These are phyloP conservation scores for Cercospora nicotianae DNA, from an alignment of 2,329 filamentous ascomycete species.

Conservation along the genomic window DNA sequence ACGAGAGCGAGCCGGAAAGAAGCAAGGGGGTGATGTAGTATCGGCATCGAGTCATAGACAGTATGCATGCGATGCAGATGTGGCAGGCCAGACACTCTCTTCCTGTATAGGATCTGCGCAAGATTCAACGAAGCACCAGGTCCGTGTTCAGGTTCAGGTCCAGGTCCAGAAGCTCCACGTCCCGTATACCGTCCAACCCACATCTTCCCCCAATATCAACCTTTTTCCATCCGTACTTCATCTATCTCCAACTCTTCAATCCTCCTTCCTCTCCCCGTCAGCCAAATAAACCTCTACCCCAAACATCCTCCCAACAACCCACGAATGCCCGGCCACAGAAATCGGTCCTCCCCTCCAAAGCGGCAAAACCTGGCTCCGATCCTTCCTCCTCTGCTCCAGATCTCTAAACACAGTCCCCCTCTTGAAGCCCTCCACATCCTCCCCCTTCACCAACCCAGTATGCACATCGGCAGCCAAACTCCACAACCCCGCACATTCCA, in stretches of 20 bases:
- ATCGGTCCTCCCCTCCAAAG: conserved; percentile 41
- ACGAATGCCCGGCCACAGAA: conserved; percentile 36
- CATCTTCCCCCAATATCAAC: too few relatives aligned
- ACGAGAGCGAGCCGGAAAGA: background rate
- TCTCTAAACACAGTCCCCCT: conserved; percentile 35
- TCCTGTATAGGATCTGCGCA: background rate
- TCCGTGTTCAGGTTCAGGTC: background rate
- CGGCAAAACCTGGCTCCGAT: conserved; percentile 38
- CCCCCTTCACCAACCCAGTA: conserved; percentile 34
- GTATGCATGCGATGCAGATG: background rate
- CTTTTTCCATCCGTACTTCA: background rate
- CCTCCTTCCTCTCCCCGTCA: conserved; percentile 26
- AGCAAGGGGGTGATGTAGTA: background rate
- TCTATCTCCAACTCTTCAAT: conserved; percentile 22
- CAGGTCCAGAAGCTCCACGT: background rate
- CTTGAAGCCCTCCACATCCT: conserved; percentile 39
- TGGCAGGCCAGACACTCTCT: background rate
- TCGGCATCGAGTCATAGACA: background rate
- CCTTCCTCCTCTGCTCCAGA: conserved; percentile 35
- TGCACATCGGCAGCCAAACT: conserved; percentile 36
- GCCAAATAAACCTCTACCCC: conserved; percentile 36
- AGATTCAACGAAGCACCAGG: background rate
- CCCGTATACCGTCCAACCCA: background rate
- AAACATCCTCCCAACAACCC: conserved; percentile 38
- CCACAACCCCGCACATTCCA: conserved; percentile 40